phyloP scores from a whole-genome alignment of 768 basidiomycete genomes.

The Boletus rubropictus region DNA sequence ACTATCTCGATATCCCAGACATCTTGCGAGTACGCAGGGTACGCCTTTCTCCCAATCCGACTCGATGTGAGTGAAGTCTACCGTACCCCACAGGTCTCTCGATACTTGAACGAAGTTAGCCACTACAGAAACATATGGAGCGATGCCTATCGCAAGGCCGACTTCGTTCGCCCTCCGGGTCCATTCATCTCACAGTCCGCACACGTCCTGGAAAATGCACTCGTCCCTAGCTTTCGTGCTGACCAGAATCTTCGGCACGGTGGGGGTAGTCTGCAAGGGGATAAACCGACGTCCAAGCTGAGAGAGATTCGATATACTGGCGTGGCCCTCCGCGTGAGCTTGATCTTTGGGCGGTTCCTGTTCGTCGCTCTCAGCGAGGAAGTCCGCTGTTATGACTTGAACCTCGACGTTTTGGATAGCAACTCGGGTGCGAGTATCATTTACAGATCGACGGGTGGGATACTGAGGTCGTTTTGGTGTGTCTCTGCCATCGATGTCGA shows the following conservation, averaged over 20 bases:
- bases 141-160: constrained; percentile 9
- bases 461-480: constrained; percentile 2
- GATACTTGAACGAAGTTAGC: constrained; percentile 4
- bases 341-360: constrained; percentile 16
- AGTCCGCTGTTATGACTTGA: constrained; percentile 14
- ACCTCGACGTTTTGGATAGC: not conserved
- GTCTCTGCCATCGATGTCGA: constrained; percentile 9
- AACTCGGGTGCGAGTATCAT: constrained; percentile 5
- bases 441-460: constrained; percentile 1
- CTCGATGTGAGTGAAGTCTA: not conserved
- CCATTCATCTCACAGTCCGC: constrained; percentile 13
- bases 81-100: constrained; percentile 8
- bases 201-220: constrained; percentile 10
- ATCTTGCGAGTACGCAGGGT: constrained; percentile 16
- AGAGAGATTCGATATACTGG: constrained; percentile 8
- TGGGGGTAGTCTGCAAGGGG: not conserved
- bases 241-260: constrained; percentile 3
- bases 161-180: constrained; percentile 15
- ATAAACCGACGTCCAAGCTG: not conserved
- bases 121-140: constrained; percentile 14
- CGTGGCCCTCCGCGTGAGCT: not conserved
- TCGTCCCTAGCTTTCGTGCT: constrained; percentile 12
- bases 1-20: constrained; percentile 16
- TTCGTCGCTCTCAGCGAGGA: constrained; percentile 11
- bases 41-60: not conserved